Conservation (phyloP, 2,329 filamentous ascomycete species). For the Colletotrichum somersetense region DNA sequence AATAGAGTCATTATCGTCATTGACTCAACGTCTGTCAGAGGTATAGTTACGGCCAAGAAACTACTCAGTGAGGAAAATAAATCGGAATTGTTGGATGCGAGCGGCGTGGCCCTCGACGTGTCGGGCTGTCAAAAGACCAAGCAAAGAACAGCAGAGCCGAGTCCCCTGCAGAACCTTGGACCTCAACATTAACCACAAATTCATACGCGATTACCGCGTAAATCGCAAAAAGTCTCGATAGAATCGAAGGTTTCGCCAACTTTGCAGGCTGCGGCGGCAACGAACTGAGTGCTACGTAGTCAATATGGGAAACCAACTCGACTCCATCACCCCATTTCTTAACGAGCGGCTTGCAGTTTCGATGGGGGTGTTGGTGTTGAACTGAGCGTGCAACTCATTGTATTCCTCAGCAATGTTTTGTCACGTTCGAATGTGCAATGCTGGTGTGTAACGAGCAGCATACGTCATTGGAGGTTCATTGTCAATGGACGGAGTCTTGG, state of each 20-base stretch:
- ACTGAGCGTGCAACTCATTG: neutral
- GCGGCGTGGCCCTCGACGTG: slow-evolving; percentile 8
- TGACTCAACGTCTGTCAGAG: slow-evolving; percentile 4
- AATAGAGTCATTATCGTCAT: slow-evolving; percentile 16
- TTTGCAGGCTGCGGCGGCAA: too few relatives aligned
- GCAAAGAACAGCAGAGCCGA: slow-evolving; percentile 5
- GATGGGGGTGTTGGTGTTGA: too few relatives aligned
- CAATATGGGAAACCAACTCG: too few relatives aligned
- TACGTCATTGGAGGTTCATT: neutral
- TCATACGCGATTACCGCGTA: neutral
- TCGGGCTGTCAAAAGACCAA: neutral
- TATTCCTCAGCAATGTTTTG: neutral
- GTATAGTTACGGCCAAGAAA: too few relatives aligned
- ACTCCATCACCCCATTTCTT: too few relatives aligned
- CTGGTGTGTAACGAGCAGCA: neutral
- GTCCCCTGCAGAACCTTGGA: slow-evolving; percentile 1
- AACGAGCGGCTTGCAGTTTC: too few relatives aligned
- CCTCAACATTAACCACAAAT: slow-evolving; percentile 12
- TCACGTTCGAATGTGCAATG: neutral
- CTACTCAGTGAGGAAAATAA: too few relatives aligned
- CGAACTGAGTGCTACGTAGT: too few relatives aligned
- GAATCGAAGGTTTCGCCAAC: too few relatives aligned
- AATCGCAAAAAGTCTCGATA: too few relatives aligned
- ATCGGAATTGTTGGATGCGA: slow-evolving; percentile 24
- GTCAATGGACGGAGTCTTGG: neutral